Base-by-base conservation (phyloP, 73 alveolate genomes). In the Tetrahymena thermophila region DNA sequence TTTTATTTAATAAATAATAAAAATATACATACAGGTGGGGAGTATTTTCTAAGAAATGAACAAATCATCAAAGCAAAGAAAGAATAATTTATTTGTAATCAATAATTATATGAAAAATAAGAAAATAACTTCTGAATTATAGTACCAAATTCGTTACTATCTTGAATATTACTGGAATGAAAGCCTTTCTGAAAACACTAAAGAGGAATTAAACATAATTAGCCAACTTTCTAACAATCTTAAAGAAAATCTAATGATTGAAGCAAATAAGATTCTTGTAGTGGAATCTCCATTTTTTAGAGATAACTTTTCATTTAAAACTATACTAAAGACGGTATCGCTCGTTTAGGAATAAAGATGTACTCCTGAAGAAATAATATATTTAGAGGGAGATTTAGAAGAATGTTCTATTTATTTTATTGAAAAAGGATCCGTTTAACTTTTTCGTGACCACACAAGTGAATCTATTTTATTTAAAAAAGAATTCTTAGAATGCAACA, bases 101-200 rank as follows among this genome's bases (percentile, higher is more conserved):
- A 94, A 93, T 84, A 85, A 85, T 25, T 85, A 94, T 43, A 94
- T 94, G 96, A 85, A 37, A 17, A 84, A 83, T 42, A 83, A 94
- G 38, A 43, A 94, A 84, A 85, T 94, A 9, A 84, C 89, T 9
- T 38, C 96, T 35, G 58, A 38, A 35, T 31, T 94, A 17, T 85
- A 94, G 14, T 56, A 85, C 28, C 34, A 93, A 94, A 93, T 94
- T 13, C 93, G 94, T 43, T 56, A 85, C 50, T 94, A 40, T 34
- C 57, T 94, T 16, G 58, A 94, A 34, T 93, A 34, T 35, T 84
- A 84, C 83, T 57, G 58, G 37, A 25, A 94, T 19, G 93, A 34
- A 10, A 84, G 83, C 34, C 43, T 34, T 15, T 57, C 89, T 25
- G 94, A 83, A 31, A 35, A 85, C 43, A 21, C 94, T 31, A 43